A percentile compares a stretch with the other conserved stretches of the same genome.
Evolutionary conservation across 2,329 filamentous ascomycete genomes (phyloP).

Genomic region (Fusarium liriodendri): DNA sequence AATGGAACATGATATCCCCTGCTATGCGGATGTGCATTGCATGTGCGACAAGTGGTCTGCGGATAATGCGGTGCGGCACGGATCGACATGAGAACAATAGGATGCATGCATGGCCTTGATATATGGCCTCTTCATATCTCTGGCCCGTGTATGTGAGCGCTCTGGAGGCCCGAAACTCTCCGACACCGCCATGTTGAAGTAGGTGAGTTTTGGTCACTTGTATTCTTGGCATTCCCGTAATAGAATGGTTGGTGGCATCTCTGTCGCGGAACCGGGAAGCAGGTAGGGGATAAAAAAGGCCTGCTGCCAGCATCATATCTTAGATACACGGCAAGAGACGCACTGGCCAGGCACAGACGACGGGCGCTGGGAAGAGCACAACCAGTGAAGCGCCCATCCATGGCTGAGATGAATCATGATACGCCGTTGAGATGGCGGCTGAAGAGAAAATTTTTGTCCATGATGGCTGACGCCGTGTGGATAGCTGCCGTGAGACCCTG

Average conservation of each 20-base stretch:
- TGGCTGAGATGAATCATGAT: constrained; percentile 7
- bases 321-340: background rate
- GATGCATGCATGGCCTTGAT: background rate
- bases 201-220: background rate
- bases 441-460: background rate
- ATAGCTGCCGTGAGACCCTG: background rate
- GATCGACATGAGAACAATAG: background rate
- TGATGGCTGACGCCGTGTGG: background rate
- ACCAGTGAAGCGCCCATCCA: constrained; percentile 19
- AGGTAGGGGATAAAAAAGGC: background rate
- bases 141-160: background rate
- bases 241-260: background rate
- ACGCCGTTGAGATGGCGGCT: constrained; percentile 8
- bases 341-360: background rate
- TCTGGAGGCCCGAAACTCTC: background rate
- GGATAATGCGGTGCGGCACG: background rate
- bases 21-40: background rate
- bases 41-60: background rate
- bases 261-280: background rate
- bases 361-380: background rate
- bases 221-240: background rate
- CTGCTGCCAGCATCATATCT: background rate
- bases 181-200: background rate
- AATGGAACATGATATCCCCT: constrained; percentile 7
- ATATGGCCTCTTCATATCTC: background rate